Percentiles rank a stretch among this genome's conserved stretches.
Evolutionary conservation across 2,329 filamentous ascomycete species (phyloP).

Genomic region (Fusarium sp.): DNA sequence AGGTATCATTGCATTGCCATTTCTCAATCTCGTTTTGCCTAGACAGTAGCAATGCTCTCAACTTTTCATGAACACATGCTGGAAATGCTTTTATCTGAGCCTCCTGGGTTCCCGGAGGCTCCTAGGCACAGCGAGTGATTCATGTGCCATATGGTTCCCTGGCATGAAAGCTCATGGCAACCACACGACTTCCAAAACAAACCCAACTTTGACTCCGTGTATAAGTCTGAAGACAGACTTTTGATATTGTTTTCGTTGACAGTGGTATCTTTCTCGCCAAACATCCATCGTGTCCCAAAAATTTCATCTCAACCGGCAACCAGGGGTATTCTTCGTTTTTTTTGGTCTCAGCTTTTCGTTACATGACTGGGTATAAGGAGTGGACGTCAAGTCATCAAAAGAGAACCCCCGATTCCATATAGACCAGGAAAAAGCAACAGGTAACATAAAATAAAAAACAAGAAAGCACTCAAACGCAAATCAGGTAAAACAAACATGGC

Average conservation of each 20-base stretch:
- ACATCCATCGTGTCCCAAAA: conserved; percentile 38
- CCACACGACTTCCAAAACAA: conserved; percentile 27
- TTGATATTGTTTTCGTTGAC: conserved; percentile 37
- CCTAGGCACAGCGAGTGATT: conserved; percentile 18
- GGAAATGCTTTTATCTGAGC: conserved; percentile 5
- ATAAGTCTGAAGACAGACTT: conserved; percentile 31
- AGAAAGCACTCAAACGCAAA: conserved; percentile 28
- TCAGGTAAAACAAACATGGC: conserved; percentile 42
- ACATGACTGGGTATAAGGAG: conserved; percentile 49
- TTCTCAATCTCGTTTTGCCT: conserved; percentile 36
- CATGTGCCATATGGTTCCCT: conserved; percentile 13
- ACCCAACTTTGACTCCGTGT: conserved; percentile 38
- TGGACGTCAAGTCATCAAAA: conserved; percentile 49
- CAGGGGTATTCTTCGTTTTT: conserved; percentile 48
- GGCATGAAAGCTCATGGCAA: conserved; percentile 26
- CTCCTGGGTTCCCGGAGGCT: background rate
- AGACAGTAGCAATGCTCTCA: conserved; percentile 31
- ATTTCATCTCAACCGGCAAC: conserved; percentile 39
- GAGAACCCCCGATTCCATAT: conserved; percentile 39
- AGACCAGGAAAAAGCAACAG: conserved; percentile 38
- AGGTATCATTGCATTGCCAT: conserved; percentile 42
- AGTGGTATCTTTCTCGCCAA: conserved; percentile 43
- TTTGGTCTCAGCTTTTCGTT: conserved; percentile 45
- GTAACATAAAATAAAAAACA: conserved; percentile 26
- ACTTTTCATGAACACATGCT: conserved; percentile 32